Percentiles rank a stretch among this genome's conserved stretches.
Conservation (phyloP, 208 protist genomes). For the Phytomonas francai region DNA sequence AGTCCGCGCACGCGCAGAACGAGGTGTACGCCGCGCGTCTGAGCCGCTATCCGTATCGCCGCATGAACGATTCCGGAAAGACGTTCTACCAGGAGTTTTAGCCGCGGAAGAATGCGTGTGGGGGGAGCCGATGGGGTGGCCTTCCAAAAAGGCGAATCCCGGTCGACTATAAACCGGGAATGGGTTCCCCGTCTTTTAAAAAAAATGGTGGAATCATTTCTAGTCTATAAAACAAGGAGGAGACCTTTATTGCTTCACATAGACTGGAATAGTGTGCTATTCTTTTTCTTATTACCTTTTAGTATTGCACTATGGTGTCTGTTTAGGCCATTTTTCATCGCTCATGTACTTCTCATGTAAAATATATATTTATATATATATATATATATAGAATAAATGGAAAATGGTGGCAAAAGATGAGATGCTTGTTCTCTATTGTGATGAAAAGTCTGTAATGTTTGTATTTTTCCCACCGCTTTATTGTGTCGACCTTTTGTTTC, state of each 20-base stretch:
- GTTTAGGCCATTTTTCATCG: neutral
- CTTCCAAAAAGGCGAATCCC: too few species aligned
- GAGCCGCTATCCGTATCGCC: slow-evolving; percentile 41
- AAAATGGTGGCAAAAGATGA: neutral
- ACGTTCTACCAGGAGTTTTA: too few species aligned
- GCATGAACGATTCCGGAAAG: too few species aligned
- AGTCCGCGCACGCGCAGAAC: slow-evolving; percentile 33
- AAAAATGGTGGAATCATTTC: too few species aligned
- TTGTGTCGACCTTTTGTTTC: neutral
- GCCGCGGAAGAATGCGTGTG: too few species aligned
- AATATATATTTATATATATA: slow-evolving; percentile 22
- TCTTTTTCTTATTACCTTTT: too few species aligned
- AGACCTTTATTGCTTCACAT: too few species aligned
- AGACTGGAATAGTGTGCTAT: too few species aligned
- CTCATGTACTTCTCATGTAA: slow-evolving; percentile 4
- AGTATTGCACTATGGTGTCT: neutral
- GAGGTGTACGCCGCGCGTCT: slow-evolving; percentile 41
- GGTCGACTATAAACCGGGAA: too few species aligned
- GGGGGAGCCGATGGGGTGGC: too few species aligned
- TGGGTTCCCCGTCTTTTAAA: too few species aligned
- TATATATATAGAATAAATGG: slow-evolving; percentile 14
- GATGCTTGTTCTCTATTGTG: slow-evolving; percentile 13
- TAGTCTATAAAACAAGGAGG: too few species aligned
- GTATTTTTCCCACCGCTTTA: neutral
- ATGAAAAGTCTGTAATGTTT: neutral